Evolutionary conservation across 768 basidiomycete genomes (phyloP).

Genomic region (Rhizopogon sp.): DNA sequence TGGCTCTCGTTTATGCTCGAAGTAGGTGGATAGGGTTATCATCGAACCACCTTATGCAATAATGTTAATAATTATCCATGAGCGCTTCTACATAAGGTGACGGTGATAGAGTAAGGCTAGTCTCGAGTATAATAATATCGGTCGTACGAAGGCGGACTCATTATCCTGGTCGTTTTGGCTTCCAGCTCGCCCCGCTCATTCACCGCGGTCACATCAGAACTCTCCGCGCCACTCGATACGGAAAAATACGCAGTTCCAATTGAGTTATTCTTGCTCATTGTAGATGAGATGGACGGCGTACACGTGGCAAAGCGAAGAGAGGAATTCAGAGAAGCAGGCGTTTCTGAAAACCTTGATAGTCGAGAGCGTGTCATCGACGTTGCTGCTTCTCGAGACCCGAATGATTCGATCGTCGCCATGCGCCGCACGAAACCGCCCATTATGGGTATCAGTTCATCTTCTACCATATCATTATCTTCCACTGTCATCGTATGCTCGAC

Average conservation of each 20-base stretch:
- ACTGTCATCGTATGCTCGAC: not conserved
- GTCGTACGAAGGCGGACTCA: constrained; percentile 8
- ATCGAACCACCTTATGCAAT: not conserved
- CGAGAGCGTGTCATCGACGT: constrained; percentile 24
- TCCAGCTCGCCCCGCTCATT: constrained; percentile 25
- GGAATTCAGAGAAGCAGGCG: constrained; percentile 18
- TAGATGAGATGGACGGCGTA: not conserved
- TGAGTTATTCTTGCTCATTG: constrained; percentile 7
- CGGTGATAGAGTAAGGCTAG: not conserved
- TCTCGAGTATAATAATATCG: constrained; percentile 9
- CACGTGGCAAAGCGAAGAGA: constrained; percentile 17
- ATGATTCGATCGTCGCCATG: constrained; percentile 78
- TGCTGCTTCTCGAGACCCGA: constrained; percentile 57
- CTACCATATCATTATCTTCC: constrained; percentile 9
- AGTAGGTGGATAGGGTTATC: not conserved
- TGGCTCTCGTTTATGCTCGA: not conserved
- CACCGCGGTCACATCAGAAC: constrained; percentile 9
- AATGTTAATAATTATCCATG: not conserved
- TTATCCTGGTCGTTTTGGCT: not conserved
- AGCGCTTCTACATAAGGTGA: not conserved
- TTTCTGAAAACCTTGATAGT: constrained; percentile 17
- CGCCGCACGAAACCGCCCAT: constrained; percentile 62
- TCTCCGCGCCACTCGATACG: constrained; percentile 16
- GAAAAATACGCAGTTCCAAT: constrained; percentile 22
- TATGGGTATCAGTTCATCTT: constrained; percentile 43